phyloP scores from a whole-genome alignment of 176 grass and related monocot genomes.

The Ensete ventricosum region DNA sequence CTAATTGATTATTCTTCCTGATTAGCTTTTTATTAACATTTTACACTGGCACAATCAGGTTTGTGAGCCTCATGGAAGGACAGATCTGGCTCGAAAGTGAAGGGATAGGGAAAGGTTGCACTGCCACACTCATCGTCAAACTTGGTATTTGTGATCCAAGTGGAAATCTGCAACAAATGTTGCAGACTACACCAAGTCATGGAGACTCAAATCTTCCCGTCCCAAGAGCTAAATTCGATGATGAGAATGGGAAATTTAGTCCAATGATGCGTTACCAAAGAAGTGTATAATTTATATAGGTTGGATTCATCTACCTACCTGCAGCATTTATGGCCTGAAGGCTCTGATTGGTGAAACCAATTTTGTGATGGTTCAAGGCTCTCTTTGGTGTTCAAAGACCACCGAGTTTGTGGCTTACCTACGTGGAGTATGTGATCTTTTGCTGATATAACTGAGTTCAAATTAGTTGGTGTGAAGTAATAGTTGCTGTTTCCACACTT shows the following conservation, averaged over 20 bases:
- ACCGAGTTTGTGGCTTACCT: neutral
- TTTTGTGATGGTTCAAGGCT: neutral
- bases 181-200: slow-evolving; percentile 33
- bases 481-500: neutral
- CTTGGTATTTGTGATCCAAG: slow-evolving; percentile 44
- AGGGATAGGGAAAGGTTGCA: slow-evolving; percentile 85
- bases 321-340: neutral
- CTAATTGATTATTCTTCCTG: neutral
- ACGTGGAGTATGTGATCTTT: neutral
- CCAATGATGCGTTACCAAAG: slow-evolving; percentile 63
- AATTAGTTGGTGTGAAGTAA: neutral
- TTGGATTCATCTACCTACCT: slow-evolving; percentile 17
- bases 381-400: neutral
- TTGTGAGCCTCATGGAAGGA: slow-evolving; percentile 87
- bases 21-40: neutral
- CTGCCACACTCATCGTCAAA: slow-evolving; percentile 57
- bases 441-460: neutral
- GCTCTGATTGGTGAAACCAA: neutral
- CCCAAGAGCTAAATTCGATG: slow-evolving; percentile 15
- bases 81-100: slow-evolving; percentile 94
- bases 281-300: slow-evolving; percentile 44
- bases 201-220: slow-evolving; percentile 20
- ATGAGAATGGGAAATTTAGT: slow-evolving; percentile 31
- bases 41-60: slow-evolving; percentile 29
- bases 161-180: slow-evolving; percentile 51